Conservation (phyloP, 2,329 filamentous ascomycete genomes). For the Ustilaginoidea virens region DNA sequence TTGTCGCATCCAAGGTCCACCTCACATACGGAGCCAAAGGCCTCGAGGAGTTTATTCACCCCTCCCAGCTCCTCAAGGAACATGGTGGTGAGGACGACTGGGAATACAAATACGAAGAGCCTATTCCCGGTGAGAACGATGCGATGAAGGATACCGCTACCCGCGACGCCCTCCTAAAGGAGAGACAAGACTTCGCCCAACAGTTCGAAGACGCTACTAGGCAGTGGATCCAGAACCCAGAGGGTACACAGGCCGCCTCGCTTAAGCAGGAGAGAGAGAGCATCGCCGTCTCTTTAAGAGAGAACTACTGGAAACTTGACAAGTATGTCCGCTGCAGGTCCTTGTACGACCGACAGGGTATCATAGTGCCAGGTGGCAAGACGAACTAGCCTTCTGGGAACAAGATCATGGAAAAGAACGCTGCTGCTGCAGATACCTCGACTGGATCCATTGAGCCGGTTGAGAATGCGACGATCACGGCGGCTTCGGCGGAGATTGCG, state of each 20-base stretch:
- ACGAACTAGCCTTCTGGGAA: constrained; percentile 3
- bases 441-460: not conserved
- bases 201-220: constrained; percentile 44
- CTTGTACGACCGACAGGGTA: constrained; percentile 39
- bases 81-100: constrained; percentile 48
- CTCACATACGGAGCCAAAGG: constrained; percentile 50
- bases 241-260: constrained; percentile 9
- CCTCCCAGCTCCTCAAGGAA: constrained; percentile 43
- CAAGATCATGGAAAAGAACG: not conserved
- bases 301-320: constrained; percentile 58
- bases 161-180: constrained; percentile 30
- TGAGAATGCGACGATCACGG: not conserved
- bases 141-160: constrained; percentile 28
- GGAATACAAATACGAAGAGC: constrained; percentile 50
- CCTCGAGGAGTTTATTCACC: constrained; percentile 43
- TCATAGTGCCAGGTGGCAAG: constrained; percentile 2
- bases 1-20: constrained; percentile 57
- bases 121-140: constrained; percentile 41
- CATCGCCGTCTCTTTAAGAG: constrained; percentile 33
- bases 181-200: constrained; percentile 35
- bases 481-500: not conserved
- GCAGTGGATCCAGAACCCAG: constrained; percentile 35
- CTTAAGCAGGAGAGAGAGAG: constrained; percentile 22
- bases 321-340: constrained; percentile 48
- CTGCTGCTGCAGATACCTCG: not conserved